These are phyloP conservation scores for Cucurbita pepo DNA, from an alignment of 306 rosid genomes.

Conservation along the genomic window DNA sequence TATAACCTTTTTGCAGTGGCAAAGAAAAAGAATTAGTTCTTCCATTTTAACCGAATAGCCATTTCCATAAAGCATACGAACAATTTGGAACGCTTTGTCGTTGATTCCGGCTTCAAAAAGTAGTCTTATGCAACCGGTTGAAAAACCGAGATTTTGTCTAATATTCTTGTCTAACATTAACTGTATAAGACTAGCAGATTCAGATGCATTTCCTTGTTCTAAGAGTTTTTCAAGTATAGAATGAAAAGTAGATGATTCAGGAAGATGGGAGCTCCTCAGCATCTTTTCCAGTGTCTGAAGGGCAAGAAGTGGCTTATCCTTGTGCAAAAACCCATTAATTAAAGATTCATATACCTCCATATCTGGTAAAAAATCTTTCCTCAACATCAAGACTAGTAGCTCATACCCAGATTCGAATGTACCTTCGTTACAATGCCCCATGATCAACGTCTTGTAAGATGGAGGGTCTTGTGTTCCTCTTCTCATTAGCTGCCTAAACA, in stretches of 20 bases:
- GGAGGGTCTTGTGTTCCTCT: constrained; percentile 76
- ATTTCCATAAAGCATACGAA: constrained; percentile 39
- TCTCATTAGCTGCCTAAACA: constrained; percentile 68
- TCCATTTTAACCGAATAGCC: constrained; percentile 50
- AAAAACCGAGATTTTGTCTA: constrained; percentile 51
- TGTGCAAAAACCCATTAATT: constrained; percentile 52
- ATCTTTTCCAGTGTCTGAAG: constrained; percentile 57
- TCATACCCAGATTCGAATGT: constrained; percentile 43
- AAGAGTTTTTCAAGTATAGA: constrained; percentile 45
- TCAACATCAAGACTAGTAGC: constrained; percentile 55
- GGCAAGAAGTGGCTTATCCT: constrained; percentile 56
- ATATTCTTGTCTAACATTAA: constrained; percentile 57
- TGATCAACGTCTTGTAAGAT: constrained; percentile 49
- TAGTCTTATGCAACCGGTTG: constrained; percentile 40
- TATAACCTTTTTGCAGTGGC: constrained; percentile 27
- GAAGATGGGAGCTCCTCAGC: constrained; percentile 62
- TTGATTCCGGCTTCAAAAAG: constrained; percentile 42
- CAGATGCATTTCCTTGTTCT: constrained; percentile 34
- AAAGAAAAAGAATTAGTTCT: constrained; percentile 38
- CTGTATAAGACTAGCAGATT: constrained; percentile 37
- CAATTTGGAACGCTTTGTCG: constrained; percentile 42
- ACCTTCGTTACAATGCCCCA: constrained; percentile 79
- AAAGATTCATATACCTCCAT: constrained; percentile 38
- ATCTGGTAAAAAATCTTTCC: constrained; percentile 62
- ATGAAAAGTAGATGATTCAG: constrained; percentile 51